A percentile compares a stretch with the other conserved stretches of the same genome.
These are phyloP conservation scores for Blyttiomyces sp. DNA, from an alignment of 371 early-diverging fungal species.

Conservation along the genomic window DNA sequence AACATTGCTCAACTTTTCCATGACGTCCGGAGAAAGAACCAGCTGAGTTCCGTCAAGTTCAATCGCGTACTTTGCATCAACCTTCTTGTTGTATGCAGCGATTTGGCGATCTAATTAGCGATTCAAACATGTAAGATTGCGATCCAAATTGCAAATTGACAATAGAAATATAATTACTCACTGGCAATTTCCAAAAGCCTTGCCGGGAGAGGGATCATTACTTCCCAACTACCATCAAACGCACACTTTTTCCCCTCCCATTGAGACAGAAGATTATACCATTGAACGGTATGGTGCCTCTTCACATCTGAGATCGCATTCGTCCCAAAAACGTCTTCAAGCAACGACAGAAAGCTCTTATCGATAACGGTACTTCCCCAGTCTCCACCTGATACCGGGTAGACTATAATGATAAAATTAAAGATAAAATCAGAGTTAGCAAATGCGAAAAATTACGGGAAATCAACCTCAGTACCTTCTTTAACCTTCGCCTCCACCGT, in stretches of 20 bases:
- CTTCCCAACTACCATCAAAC: neutral
- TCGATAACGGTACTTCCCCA: conserved; percentile 21
- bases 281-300: neutral
- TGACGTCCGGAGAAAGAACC: neutral
- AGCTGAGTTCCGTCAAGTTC: neutral
- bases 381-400: conserved; percentile 8
- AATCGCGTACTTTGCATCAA: neutral
- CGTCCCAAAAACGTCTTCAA: neutral
- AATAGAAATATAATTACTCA: too few species aligned
- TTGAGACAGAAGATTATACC: neutral
- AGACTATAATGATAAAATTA: too few species aligned
- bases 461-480: too few species aligned
- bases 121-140: too few species aligned
- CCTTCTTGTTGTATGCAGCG: neutral
- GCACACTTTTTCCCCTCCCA: conserved; percentile 12
- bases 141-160: too few species aligned
- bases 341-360: neutral
- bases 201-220: neutral
- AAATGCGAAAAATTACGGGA: too few species aligned
- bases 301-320: too few species aligned
- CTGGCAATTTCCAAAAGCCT: too few species aligned
- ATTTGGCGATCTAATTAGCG: too few species aligned
- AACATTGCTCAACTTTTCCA: neutral
- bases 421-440: neutral
- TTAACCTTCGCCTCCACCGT: too few species aligned